phyloP scores from a whole-genome alignment of 176 grass and related monocot genomes.

The Ampelocalamus luodianensis region DNA sequence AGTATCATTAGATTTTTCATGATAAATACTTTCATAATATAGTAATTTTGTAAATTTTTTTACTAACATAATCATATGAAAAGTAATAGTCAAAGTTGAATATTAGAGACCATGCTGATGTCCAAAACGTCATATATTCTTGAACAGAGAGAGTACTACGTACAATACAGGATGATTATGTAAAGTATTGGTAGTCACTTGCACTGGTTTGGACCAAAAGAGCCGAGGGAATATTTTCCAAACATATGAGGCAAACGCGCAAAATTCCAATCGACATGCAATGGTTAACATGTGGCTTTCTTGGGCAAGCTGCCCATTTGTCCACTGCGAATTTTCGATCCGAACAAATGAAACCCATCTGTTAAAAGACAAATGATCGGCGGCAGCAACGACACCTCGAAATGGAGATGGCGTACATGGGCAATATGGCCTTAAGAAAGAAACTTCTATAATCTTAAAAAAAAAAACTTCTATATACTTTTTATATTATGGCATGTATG shows the following conservation, averaged over 20 bases:
- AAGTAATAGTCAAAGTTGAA: no score
- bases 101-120: no score
- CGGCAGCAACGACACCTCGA: background rate
- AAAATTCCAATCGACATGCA: conserved; percentile 12
- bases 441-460: no score
- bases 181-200: background rate
- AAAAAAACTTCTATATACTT: no score
- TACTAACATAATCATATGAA: no score
- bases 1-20: no score
- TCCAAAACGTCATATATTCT: no score
- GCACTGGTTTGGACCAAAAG: background rate
- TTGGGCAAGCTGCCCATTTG: background rate
- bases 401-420: background rate
- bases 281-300: conserved; percentile 1
- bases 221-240: background rate
- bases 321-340: background rate
- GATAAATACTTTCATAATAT: no score
- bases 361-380: background rate
- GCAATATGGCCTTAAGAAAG: no score
- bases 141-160: no score
- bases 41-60: no score
- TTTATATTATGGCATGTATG: no score
- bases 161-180: background rate
- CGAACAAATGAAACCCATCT: conserved; percentile 7
- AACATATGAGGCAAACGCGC: background rate